A percentile compares a stretch with the other conserved stretches of the same genome.
phyloP scores from a whole-genome alignment of 1,284 basidiomycete genomes.

The Ceratobasidium theobromae region DNA sequence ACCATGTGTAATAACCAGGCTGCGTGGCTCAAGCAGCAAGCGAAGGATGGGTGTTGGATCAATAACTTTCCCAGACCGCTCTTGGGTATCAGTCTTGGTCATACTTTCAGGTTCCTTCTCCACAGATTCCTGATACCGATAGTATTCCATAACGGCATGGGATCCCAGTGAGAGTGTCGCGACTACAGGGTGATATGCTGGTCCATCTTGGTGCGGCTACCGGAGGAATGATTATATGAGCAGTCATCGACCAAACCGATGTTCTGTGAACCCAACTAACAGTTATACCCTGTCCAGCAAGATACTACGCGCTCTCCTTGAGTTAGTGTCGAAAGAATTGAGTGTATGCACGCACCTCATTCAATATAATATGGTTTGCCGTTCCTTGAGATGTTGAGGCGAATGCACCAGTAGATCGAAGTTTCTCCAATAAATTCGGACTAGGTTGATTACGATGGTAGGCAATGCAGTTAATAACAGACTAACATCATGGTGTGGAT shows the following conservation, averaged over 20 bases:
- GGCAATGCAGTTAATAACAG: constrained; percentile 20
- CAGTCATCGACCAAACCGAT: constrained; percentile 16
- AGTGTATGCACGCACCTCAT: constrained; percentile 56
- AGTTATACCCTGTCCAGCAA: constrained; percentile 89
- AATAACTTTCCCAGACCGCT: constrained; percentile 44
- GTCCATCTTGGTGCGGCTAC: constrained; percentile 92
- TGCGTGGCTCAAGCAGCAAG: constrained; percentile 79
- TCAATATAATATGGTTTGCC: constrained; percentile 86
- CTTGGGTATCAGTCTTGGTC: neutral
- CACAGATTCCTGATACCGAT: constrained; percentile 55
- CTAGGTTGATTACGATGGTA: constrained; percentile 46
- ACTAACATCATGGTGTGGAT: neutral
- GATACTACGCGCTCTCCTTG: constrained; percentile 57
- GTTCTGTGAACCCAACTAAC: constrained; percentile 49
- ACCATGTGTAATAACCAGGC: constrained; percentile 73
- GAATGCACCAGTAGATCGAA: constrained; percentile 64
- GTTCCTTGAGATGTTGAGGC: constrained; percentile 57
- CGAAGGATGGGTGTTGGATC: constrained; percentile 66
- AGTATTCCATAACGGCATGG: constrained; percentile 83
- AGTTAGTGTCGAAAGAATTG: neutral
- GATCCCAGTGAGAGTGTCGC: constrained; percentile 87
- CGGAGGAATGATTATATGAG: neutral
- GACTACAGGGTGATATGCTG: constrained; percentile 83
- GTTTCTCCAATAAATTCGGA: constrained; percentile 72
- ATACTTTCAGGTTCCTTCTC: neutral